Evolutionary conservation across 164 flowering plant species (phyloP).

Genomic region (Sextonia rubra): DNA sequence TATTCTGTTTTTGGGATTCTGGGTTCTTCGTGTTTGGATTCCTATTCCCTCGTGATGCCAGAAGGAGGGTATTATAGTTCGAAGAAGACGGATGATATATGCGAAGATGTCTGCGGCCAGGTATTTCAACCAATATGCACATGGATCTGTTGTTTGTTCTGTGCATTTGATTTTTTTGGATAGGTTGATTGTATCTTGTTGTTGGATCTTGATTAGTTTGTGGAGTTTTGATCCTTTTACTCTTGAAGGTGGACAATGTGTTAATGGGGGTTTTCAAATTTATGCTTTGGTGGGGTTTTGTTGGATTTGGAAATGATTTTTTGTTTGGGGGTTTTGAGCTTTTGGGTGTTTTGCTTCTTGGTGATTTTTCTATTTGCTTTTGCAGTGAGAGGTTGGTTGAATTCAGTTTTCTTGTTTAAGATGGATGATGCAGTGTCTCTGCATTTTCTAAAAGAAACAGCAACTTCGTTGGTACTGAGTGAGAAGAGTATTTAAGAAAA

Average conservation of each 20-base stretch:
- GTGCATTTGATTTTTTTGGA: background rate
- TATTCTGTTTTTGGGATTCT: background rate
- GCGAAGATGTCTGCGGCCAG: conserved; percentile 79
- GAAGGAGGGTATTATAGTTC: conserved; percentile 55
- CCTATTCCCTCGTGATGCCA: conserved; percentile 26
- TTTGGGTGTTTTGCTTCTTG: background rate
- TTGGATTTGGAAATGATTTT: too few species aligned
- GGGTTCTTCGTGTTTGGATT: background rate
- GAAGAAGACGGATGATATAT: conserved; percentile 79
- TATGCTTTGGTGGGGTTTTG: background rate
- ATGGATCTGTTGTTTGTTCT: background rate
- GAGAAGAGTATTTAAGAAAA: too few species aligned
- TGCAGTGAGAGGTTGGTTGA: background rate
- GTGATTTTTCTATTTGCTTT: background rate
- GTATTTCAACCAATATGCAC: conserved; percentile 21
- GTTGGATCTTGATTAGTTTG: background rate
- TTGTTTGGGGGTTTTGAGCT: background rate
- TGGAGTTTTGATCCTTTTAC: background rate
- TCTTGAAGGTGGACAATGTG: background rate
- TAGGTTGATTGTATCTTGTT: background rate
- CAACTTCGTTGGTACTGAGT: too few species aligned
- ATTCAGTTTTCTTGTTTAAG: background rate
- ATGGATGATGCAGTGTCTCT: too few species aligned
- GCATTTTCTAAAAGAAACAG: too few species aligned
- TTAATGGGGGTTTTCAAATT: background rate